Conservation (phyloP, 2,329 filamentous ascomycete species). For the Monosporascus cannonballus region DNA sequence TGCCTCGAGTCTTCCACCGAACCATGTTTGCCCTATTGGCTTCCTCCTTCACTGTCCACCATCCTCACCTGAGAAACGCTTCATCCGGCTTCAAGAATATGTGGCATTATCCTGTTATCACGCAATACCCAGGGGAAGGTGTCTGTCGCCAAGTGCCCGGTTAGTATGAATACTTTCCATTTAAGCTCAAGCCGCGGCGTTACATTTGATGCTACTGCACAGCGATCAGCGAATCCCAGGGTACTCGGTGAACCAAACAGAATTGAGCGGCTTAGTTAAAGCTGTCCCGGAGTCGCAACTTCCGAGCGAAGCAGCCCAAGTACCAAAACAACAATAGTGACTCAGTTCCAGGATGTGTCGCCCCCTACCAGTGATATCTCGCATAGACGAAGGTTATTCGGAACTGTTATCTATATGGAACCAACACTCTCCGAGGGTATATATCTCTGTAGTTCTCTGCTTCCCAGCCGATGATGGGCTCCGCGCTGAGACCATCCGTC, state of each 20-base stretch:
- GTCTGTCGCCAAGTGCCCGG: background rate
- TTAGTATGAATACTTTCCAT: background rate
- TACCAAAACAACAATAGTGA: background rate
- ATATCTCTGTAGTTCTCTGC: constrained; percentile 27
- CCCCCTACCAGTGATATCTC: constrained; percentile 16
- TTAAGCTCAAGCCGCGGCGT: background rate
- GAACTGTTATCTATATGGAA: constrained; percentile 28
- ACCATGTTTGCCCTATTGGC: background rate
- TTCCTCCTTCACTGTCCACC: constrained; percentile 2
- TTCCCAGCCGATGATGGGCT: constrained; percentile 23
- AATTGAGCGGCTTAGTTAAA: no score
- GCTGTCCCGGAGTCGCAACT: background rate
- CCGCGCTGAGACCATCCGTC: constrained; percentile 13
- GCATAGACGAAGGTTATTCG: constrained; percentile 13
- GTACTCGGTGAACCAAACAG: background rate
- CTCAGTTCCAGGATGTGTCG: constrained; percentile 4
- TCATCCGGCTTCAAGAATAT: background rate
- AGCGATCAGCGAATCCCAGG: background rate
- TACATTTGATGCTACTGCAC: background rate
- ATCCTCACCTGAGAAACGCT: constrained; percentile 1
- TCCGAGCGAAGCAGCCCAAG: background rate
- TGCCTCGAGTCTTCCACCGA: background rate
- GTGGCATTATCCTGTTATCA: background rate
- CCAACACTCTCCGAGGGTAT: constrained; percentile 26
- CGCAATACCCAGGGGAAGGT: background rate